These are phyloP conservation scores for Colletotrichum godetiae DNA, from an alignment of 2,329 filamentous ascomycete species.

Conservation along the genomic window DNA sequence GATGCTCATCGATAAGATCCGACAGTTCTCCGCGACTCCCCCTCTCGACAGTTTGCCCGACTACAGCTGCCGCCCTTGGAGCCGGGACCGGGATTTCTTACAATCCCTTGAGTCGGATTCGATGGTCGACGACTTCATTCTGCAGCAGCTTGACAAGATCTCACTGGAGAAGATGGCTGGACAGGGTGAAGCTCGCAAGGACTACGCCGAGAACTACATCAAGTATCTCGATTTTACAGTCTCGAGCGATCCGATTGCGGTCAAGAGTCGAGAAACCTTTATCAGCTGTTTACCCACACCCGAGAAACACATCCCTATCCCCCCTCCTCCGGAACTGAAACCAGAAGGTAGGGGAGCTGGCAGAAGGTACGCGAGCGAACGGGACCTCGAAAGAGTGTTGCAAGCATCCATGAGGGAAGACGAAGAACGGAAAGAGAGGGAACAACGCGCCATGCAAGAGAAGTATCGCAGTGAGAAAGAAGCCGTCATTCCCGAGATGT, in stretches of 20 bases:
- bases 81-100: constrained; percentile 58
- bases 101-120: constrained; percentile 53
- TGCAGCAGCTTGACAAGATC: constrained; percentile 56
- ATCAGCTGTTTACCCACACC: constrained; percentile 34
- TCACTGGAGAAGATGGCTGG: constrained; percentile 48
- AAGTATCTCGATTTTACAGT: constrained; percentile 66
- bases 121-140: constrained; percentile 57
- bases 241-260: constrained; percentile 65
- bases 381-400: constrained; percentile 78
- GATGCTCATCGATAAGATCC: constrained; percentile 59
- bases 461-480: constrained; percentile 82
- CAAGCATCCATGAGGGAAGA: constrained; percentile 79
- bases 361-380: constrained; percentile 75
- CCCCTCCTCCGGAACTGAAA: constrained; percentile 61
- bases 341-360: constrained; percentile 65
- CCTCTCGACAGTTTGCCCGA: constrained; percentile 65
- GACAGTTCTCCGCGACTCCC: constrained; percentile 65
- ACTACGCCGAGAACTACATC: constrained; percentile 61
- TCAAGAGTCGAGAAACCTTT: constrained; percentile 67
- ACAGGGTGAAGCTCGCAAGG: constrained; percentile 52
- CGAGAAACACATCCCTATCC: constrained; percentile 29
- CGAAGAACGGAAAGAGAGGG: constrained; percentile 76
- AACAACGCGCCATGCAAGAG: constrained; percentile 72
- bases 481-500: constrained; percentile 78
- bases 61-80: constrained; percentile 59